These are phyloP conservation scores for Cladorrhinum samala DNA, from an alignment of 495 filamentous ascomycete genomes.

Conservation along the genomic window DNA sequence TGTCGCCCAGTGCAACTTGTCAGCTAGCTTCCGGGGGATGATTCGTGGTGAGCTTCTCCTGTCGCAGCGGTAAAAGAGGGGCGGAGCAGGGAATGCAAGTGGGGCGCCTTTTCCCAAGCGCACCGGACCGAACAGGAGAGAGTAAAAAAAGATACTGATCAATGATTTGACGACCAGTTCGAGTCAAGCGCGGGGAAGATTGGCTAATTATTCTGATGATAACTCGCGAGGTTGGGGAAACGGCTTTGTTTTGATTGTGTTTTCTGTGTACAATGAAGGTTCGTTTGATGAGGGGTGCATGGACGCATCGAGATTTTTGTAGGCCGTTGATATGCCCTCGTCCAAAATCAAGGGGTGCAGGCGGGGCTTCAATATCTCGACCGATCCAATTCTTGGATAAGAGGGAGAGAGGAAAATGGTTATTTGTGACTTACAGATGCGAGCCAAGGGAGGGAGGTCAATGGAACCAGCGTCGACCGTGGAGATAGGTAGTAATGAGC, in stretches of 20 bases:
- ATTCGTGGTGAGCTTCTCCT: slow-evolving; percentile 27
- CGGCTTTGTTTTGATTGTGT: neutral
- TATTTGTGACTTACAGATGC: neutral
- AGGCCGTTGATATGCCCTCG: too few species aligned
- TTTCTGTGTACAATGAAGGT: neutral
- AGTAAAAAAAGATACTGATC: slow-evolving; percentile 12
- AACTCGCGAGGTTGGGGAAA: too few species aligned
- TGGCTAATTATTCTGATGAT: neutral
- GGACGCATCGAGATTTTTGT: neutral
- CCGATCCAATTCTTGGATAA: neutral
- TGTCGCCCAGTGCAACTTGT: slow-evolving; percentile 32
- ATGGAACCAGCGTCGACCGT: slow-evolving; percentile 11
- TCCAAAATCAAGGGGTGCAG: too few species aligned
- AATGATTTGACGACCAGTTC: neutral
- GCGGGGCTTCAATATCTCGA: neutral
- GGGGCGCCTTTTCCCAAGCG: slow-evolving; percentile 5
- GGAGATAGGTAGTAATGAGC: slow-evolving; percentile 17
- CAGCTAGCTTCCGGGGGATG: slow-evolving; percentile 15
- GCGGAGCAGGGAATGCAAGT: slow-evolving; percentile 20
- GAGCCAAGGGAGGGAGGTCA: slow-evolving; percentile 2
- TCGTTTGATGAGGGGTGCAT: neutral
- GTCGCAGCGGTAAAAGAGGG: slow-evolving; percentile 29
- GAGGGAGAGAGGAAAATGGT: neutral
- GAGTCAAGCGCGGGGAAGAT: too few species aligned
- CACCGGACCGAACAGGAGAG: slow-evolving; percentile 13